Percentiles rank a stretch among this genome's conserved stretches.
These are phyloP conservation scores for Cucurbita argyrosperma DNA, from an alignment of 306 rosid genomes.

Conservation along the genomic window DNA sequence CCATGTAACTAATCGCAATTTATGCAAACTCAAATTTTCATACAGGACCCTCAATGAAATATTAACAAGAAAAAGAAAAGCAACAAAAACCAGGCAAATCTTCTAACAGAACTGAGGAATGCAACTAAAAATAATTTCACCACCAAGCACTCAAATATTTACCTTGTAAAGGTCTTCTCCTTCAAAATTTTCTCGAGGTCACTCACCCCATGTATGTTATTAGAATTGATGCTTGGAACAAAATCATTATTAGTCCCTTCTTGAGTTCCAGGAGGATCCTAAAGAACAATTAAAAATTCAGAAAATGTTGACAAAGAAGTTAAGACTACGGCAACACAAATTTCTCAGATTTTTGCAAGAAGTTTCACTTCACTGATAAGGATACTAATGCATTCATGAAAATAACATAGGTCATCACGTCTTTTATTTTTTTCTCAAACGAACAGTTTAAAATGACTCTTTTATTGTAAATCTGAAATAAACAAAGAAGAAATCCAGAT, in stretches of 20 bases:
- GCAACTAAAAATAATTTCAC: not conserved
- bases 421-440: not conserved
- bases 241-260: conserved; percentile 19
- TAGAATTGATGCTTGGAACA: conserved; percentile 23
- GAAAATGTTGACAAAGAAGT: not conserved
- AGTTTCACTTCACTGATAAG: not conserved
- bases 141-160: conserved; percentile 12
- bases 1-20: not conserved
- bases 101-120: not conserved
- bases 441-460: not conserved
- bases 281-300: not conserved
- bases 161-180: conserved; percentile 87
- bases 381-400: not conserved
- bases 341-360: not conserved
- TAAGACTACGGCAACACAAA: not conserved
- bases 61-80: not conserved
- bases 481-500: not conserved
- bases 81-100: not conserved
- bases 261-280: conserved; percentile 30
- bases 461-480: not conserved
- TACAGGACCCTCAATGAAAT: not conserved
- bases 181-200: conserved; percentile 68
- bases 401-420: not conserved
- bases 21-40: not conserved
- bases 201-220: conserved; percentile 27